Base-by-base conservation (phyloP, 2,329 filamentous ascomycete genomes). In the Remersonia thermophila region DNA sequence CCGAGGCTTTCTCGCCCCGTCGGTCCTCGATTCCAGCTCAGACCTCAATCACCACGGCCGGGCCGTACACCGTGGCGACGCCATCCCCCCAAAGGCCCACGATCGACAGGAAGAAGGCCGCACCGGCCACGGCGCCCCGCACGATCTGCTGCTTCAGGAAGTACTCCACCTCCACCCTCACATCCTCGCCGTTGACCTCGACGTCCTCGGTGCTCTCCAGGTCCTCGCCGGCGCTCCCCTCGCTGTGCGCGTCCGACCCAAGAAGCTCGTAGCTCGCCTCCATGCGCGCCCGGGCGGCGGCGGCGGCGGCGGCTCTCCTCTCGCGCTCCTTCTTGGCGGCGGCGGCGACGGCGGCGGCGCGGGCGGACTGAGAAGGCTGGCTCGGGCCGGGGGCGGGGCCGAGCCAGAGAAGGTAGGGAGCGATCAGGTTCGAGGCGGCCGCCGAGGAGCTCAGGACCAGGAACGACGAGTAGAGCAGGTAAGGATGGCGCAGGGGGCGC, bases 381-480 rank as follows among this genome's bases (percentile, higher is more conserved):
- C 29, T 23, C 14, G 41, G 12, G 42, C 34, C 20, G 20, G 20
- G 33, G 14, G 32, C 32, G 25, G 43, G 17, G 43, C 38, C 41
- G 14, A 46, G 33, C 17, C 51, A 46, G 42, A 60, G 56, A 41
- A 67, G 49, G 41, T 58, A 58, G 1, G 69, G 65, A 12, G 68
- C 58, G 28, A 74, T 50, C 16, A 59, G 55, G 38, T 69, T 66
- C 29, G 64, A 60, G 18, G 67, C 65, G 35, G 60, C 66, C 30
- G 72, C 63, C 15, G 69, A 68, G 30, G 82, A 74, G 27, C 82
- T 62, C 27, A 69, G 65, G 30, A 77, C 72, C 39, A 86, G 69
- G 17, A 85, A 60, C 3, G 78, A 77, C 11, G 84, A 85, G 76
- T 91, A 95, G 40, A 95, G 60, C 17, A 95, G 76, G 56, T 94